A percentile compares a stretch with the other conserved stretches of the same genome.
Evolutionary conservation across 495 filamentous ascomycete species (phyloP).

Genomic region (Aspergillus ostianus): DNA sequence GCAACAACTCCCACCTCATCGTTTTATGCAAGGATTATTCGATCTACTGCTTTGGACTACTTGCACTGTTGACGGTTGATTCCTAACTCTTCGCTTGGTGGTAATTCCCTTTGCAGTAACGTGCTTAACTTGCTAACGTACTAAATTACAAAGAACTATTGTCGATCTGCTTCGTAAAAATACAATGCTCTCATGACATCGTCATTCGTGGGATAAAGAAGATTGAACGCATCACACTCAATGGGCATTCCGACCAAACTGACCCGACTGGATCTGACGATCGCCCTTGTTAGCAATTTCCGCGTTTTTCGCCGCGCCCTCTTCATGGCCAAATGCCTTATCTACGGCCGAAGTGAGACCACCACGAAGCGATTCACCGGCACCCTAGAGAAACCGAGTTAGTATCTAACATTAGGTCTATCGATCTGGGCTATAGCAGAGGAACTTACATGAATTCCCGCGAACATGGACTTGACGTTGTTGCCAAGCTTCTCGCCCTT

Average conservation of each 20-base stretch:
- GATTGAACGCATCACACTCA: neutral
- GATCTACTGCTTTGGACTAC: neutral
- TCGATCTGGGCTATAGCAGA: neutral
- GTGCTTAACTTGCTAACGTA: no score
- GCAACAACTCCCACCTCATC: neutral
- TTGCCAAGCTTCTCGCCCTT: constrained; percentile 18
- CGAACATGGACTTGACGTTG: constrained; percentile 25
- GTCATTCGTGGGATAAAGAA: neutral
- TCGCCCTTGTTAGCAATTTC: constrained; percentile 38
- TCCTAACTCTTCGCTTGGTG: no score
- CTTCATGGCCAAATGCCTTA: constrained; percentile 36
- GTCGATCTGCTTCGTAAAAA: neutral
- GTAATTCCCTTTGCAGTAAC: no score
- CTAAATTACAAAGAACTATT: neutral
- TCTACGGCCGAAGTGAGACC: constrained; percentile 39
- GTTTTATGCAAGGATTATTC: no score
- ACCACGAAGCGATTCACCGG: constrained; percentile 46
- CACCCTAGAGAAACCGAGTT: constrained; percentile 25
- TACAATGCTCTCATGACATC: neutral
- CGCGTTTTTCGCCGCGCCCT: constrained; percentile 36
- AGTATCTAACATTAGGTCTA: no score
- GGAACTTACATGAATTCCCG: constrained; percentile 39
- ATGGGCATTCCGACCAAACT: constrained; percentile 17
- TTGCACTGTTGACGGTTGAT: no score
- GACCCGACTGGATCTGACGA: constrained; percentile 32